Conservation (phyloP, 192 early-diverging fungal genomes). For the Rhizophagus clarus region DNA sequence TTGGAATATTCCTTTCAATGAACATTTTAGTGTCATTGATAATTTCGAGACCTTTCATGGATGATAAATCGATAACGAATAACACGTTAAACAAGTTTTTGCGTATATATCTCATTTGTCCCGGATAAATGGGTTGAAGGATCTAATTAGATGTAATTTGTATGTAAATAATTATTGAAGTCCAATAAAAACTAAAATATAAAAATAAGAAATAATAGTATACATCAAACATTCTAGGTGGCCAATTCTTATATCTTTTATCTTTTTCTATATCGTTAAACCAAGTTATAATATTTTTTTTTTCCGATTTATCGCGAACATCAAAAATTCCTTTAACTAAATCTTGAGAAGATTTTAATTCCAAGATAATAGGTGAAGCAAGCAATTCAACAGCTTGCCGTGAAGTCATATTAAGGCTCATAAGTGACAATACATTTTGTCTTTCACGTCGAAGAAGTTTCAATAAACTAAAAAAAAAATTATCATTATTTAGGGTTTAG, state of each 20-base stretch:
- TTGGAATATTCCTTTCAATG: slow-evolving; percentile 70
- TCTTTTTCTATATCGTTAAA: slow-evolving; percentile 92
- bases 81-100: slow-evolving; percentile 78
- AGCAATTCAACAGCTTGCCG: slow-evolving; percentile 47
- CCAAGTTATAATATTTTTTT: slow-evolving; percentile 71
- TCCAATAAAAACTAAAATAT: not conserved
- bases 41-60: slow-evolving; percentile 49
- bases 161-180: not conserved
- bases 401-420: slow-evolving; percentile 44
- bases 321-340: slow-evolving; percentile 64
- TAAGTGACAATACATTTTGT: slow-evolving; percentile 49
- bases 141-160: slow-evolving; percentile 44
- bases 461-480: slow-evolving; percentile 43
- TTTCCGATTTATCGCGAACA: slow-evolving; percentile 63
- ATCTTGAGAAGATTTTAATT: slow-evolving; percentile 29
- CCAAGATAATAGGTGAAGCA: slow-evolving; percentile 21
- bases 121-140: slow-evolving; percentile 60
- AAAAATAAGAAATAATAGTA: not conserved
- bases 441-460: slow-evolving; percentile 60
- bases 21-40: slow-evolving; percentile 65
- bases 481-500: not conserved
- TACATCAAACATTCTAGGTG: slow-evolving; percentile 46
- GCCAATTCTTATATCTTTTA: slow-evolving; percentile 70
- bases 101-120: slow-evolving; percentile 75
- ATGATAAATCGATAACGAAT: slow-evolving; percentile 74